A percentile compares a stretch with the other conserved stretches of the same genome.
Evolutionary conservation across 2,329 filamentous ascomycete genomes (phyloP).

Genomic region (Aspergillus luchuensis): DNA sequence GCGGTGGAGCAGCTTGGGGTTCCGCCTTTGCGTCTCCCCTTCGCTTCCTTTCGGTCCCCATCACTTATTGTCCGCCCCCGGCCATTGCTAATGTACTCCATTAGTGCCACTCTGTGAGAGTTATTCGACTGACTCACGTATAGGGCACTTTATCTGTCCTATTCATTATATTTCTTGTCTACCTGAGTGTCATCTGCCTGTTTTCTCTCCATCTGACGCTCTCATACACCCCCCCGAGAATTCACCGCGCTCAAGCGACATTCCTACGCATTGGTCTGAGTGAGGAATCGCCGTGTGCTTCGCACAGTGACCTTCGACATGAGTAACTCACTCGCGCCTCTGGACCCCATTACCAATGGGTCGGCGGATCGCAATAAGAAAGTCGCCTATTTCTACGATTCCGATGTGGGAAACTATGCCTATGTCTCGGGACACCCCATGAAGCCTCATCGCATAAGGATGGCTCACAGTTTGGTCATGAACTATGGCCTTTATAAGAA

Average conservation of each 20-base stretch:
- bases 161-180: background rate
- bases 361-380: constrained; percentile 67
- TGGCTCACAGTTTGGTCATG: constrained; percentile 68
- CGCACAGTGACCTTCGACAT: constrained; percentile 39
- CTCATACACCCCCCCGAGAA: constrained; percentile 16
- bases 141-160: background rate
- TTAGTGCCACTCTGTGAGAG: constrained; percentile 14
- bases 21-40: constrained; percentile 28
- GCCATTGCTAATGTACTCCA: constrained; percentile 15
- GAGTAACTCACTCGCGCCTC: constrained; percentile 53
- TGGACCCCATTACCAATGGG: constrained; percentile 57
- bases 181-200: background rate
- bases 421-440: constrained; percentile 77
- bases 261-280: constrained; percentile 2
- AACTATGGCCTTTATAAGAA: constrained; percentile 74
- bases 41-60: constrained; percentile 22
- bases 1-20: constrained; percentile 31
- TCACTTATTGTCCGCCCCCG: constrained; percentile 18
- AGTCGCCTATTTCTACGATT: constrained; percentile 98
- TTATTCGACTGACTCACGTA: background rate
- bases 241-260: constrained; percentile 18
- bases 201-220: constrained; percentile 3
- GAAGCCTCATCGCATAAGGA: constrained; percentile 69
- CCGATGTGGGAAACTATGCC: constrained; percentile 96
- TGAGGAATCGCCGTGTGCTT: constrained; percentile 13